A percentile compares a stretch with the other conserved stretches of the same genome.
Conservation (phyloP, 2,329 filamentous ascomycete genomes). For the Trichoderma harzianum region DNA sequence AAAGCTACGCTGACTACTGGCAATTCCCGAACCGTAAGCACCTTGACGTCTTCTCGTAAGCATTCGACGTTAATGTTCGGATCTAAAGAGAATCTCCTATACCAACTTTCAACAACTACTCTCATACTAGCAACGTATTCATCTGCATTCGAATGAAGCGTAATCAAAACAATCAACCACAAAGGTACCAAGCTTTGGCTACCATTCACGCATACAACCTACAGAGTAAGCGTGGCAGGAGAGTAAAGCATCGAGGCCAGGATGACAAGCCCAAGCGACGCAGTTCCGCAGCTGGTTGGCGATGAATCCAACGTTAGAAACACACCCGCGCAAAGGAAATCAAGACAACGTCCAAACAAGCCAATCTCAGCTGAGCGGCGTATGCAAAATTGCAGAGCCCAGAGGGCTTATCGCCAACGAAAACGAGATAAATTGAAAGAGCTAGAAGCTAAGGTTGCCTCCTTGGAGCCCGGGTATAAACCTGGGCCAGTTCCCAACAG, state of each 20-base stretch:
- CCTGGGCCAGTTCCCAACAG: background rate
- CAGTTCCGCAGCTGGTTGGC: background rate
- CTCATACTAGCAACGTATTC: background rate
- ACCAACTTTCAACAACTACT: background rate
- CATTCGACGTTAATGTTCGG: background rate
- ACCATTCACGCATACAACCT: background rate
- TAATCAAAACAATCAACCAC: background rate
- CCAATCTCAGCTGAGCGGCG: background rate
- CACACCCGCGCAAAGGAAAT: background rate
- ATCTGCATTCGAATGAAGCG: background rate
- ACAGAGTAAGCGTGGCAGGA: background rate
- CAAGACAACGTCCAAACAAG: background rate
- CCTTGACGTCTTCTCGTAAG: background rate
- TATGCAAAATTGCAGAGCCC: background rate
- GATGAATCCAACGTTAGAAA: background rate
- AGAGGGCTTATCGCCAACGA: background rate
- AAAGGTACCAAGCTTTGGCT: background rate
- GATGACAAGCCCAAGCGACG: background rate
- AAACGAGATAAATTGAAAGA: background rate
- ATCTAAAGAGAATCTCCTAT: background rate
- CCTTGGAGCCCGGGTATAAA: background rate
- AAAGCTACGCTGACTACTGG: background rate
- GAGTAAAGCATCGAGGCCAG: background rate
- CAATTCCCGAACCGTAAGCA: background rate
- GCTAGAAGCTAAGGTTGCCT: background rate